Percentiles rank a stretch among this genome's conserved stretches.
Conservation (phyloP, 2,329 filamentous ascomycete genomes). For the Huntiella decipiens region DNA sequence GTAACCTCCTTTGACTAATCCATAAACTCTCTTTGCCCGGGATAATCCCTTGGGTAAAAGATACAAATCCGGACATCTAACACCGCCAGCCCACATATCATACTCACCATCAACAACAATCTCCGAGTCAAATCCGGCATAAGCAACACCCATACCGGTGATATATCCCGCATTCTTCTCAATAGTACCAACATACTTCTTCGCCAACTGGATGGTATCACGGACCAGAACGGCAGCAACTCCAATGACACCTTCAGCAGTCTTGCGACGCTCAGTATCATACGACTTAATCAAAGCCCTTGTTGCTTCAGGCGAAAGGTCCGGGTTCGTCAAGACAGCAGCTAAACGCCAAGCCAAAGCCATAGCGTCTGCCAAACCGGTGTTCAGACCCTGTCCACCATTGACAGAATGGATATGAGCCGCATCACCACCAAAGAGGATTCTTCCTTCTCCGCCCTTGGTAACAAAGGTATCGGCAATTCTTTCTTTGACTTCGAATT, state of each 20-base stretch:
- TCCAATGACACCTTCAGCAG: slow-evolving; percentile 26
- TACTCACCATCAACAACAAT: slow-evolving; percentile 18
- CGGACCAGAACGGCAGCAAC: slow-evolving; percentile 27
- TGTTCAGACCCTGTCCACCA: slow-evolving; percentile 40
- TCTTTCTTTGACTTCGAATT: slow-evolving; percentile 22
- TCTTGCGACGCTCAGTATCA: slow-evolving; percentile 24
- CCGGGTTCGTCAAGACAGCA: slow-evolving; percentile 14
- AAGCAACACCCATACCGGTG: slow-evolving; percentile 26
- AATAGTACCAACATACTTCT: slow-evolving; percentile 27
- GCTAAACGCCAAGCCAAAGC: slow-evolving; percentile 34
- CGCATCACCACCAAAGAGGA: slow-evolving; percentile 36
- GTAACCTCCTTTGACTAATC: slow-evolving; percentile 15
- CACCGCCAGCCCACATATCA: slow-evolving; percentile 22
- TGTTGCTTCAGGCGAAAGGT: slow-evolving; percentile 13
- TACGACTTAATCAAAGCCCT: slow-evolving; percentile 23
- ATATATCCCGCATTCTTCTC: slow-evolving; percentile 30
- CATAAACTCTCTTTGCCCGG: slow-evolving; percentile 17
- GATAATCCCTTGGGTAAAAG: slow-evolving; percentile 12
- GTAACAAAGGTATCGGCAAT: slow-evolving; percentile 20
- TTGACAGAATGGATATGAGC: slow-evolving; percentile 37
- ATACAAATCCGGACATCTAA: slow-evolving; percentile 21
- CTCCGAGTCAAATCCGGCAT: slow-evolving; percentile 19
- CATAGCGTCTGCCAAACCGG: slow-evolving; percentile 36
- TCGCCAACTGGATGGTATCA: slow-evolving; percentile 24
- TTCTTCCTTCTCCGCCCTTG: slow-evolving; percentile 19